These are phyloP conservation scores for Ceratobasidium theobromae DNA, from an alignment of 1,284 basidiomycete species.

Conservation along the genomic window DNA sequence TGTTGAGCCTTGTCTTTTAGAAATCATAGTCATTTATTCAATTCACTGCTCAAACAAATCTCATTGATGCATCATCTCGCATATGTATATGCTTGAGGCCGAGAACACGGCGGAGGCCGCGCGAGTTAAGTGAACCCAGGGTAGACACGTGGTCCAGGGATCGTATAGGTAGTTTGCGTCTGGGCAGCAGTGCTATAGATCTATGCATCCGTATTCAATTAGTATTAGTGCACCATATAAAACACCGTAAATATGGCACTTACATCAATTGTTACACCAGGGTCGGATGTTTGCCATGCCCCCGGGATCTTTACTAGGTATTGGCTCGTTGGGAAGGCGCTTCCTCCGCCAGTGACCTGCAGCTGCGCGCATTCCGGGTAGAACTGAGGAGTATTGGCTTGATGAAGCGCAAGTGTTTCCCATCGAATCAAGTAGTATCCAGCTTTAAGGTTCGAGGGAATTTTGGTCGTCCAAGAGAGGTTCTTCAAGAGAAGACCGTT, in stretches of 20 bases:
- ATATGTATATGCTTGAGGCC: too few species aligned
- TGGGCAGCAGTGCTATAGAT: conserved; percentile 35
- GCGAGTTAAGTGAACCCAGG: conserved; percentile 14
- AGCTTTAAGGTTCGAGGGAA: conserved; percentile 32
- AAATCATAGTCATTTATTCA: too few species aligned
- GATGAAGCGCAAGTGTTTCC: conserved; percentile 34
- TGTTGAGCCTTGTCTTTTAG: too few species aligned
- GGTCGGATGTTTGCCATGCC: conserved; percentile 39
- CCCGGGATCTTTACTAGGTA: conserved; percentile 47
- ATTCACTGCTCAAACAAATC: not conserved
- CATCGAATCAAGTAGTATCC: conserved; percentile 32
- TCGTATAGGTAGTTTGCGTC: conserved; percentile 35
- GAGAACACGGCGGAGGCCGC: too few species aligned
- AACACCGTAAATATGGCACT: not conserved
- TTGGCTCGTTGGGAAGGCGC: conserved; percentile 32
- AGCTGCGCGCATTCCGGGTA: conserved; percentile 39
- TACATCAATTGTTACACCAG: conserved; percentile 31
- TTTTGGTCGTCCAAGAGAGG: conserved; percentile 34
- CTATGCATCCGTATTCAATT: conserved; percentile 18
- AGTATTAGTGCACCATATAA: not conserved
- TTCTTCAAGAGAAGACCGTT: conserved; percentile 34
- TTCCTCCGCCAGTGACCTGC: conserved; percentile 35
- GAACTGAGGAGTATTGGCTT: conserved; percentile 38
- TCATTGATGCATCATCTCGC: too few species aligned
- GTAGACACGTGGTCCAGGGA: conserved; percentile 35